Conservation (phyloP, 495 filamentous ascomycete genomes). For the Halenospora varia region DNA sequence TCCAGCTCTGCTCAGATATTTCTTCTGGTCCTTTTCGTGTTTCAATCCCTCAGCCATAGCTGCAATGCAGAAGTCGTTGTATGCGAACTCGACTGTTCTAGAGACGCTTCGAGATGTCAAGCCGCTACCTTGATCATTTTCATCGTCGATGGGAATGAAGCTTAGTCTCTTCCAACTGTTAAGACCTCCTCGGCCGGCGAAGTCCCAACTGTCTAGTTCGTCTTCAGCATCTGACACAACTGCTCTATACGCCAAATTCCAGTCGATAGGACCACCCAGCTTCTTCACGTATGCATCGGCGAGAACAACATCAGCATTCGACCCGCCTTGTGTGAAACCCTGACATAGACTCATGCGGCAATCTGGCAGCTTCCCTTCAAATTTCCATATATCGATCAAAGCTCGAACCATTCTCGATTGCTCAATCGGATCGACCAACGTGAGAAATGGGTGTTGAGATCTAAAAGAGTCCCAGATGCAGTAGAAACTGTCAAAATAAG, state of each 20-base stretch:
- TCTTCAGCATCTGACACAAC: slow-evolving; percentile 56
- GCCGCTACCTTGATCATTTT: slow-evolving; percentile 44
- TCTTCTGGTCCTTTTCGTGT: slow-evolving; percentile 49
- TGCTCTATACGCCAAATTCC: slow-evolving; percentile 65
- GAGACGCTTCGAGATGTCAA: slow-evolving; percentile 54
- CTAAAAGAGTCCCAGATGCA: slow-evolving; percentile 76
- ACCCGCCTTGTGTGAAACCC: slow-evolving; percentile 73
- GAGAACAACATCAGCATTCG: slow-evolving; percentile 70
- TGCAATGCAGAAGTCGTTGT: slow-evolving; percentile 73
- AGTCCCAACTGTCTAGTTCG: slow-evolving; percentile 52
- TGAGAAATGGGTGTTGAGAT: slow-evolving; percentile 67
- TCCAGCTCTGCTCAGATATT: slow-evolving; percentile 54
- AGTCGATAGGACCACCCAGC: slow-evolving; percentile 57
- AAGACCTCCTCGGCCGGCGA: slow-evolving; percentile 66
- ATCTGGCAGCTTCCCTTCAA: slow-evolving; percentile 23
- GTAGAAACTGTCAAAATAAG: slow-evolving; percentile 75
- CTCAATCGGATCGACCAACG: slow-evolving; percentile 60
- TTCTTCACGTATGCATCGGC: slow-evolving; percentile 63
- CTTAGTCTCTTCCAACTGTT: slow-evolving; percentile 63
- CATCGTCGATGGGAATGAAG: slow-evolving; percentile 68
- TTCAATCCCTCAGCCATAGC: slow-evolving; percentile 55
- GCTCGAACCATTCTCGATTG: slow-evolving; percentile 67
- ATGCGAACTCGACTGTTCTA: slow-evolving; percentile 71
- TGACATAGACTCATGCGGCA: slow-evolving; percentile 55
- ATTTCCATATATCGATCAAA: slow-evolving; percentile 60